Percentiles rank a stretch among this genome's conserved stretches.
These are phyloP conservation scores for Sclerotinia minor DNA, from an alignment of 2,329 filamentous ascomycete genomes.

Conservation along the genomic window DNA sequence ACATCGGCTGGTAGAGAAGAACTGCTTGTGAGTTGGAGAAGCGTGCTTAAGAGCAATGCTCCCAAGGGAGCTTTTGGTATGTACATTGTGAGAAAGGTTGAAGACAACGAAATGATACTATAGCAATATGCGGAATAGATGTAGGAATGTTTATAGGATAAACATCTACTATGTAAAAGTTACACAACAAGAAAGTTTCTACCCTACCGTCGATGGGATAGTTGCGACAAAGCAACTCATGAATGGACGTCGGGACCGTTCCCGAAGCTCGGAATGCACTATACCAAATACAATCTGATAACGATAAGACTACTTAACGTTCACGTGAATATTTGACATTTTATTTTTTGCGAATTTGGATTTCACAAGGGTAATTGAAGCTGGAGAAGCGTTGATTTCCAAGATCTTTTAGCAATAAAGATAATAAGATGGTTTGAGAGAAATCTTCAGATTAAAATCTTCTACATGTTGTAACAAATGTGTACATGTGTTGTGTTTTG, in stretches of 20 bases:
- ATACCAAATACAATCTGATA: constrained; percentile 4
- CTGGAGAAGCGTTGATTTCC: not conserved
- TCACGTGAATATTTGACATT: not conserved
- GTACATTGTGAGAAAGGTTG: constrained; percentile 31
- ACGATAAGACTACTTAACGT: constrained; percentile 6
- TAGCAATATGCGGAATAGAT: constrained; percentile 3
- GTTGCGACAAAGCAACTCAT: not conserved
- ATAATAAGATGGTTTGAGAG: not conserved
- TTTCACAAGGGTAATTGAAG: not conserved
- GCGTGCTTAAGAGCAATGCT: constrained; percentile 27
- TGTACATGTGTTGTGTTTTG: not conserved
- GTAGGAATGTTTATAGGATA: not conserved
- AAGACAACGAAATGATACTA: not conserved
- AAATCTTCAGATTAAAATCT: not conserved
- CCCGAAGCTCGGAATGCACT: constrained; percentile 8
- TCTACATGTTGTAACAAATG: not conserved
- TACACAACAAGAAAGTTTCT: not conserved
- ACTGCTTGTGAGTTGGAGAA: constrained; percentile 33
- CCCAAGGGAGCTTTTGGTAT: constrained; percentile 24
- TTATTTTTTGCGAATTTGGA: not conserved
- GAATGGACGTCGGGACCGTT: not conserved
- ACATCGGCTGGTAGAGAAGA: constrained; percentile 33
- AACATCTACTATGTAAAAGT: not conserved
- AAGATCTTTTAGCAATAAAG: too few relatives aligned
- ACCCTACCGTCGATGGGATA: constrained; percentile 14